Base-by-base conservation (phyloP, 2,329 filamentous ascomycete species). In the Arthroderma uncinatum region DNA sequence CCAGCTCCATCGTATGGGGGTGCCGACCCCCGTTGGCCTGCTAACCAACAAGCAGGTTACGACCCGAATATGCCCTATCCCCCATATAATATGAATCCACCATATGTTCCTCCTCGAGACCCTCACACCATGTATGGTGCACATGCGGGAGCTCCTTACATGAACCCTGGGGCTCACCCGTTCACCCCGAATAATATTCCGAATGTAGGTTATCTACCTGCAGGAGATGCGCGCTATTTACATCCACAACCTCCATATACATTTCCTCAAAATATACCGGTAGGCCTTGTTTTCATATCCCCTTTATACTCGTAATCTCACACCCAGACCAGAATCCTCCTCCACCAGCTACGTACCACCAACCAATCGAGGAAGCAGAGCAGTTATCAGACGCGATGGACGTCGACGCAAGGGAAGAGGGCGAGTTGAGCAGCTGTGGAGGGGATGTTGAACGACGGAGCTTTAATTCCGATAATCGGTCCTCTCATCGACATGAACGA, bases 391-490 rank as follows among this genome's bases (percentile, higher is more conserved):
- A 59, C 30, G 65, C 68, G 14, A 65, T 68, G 30, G 62, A 69
- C 53, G 68, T 76, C 48, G 69, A 69, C 56, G 77, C 79, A 57
- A 73, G 73, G 57, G 87, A 93, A 65, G 88, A 94, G 64, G 87
- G 86, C 14, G 89, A 94, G 68, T 69, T 93, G 30, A 87, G 82
- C 61, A 88, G 92, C 64, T 80, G 78, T 16, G 83, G 85, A 63
- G 56, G 34, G 28, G 58, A 42, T 12, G 44, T 34, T 25, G 37
- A 57, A 19, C 36, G 42, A 58, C 42, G 23, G 12, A 54, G 34
- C 33, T 53, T 30, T 50, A 56, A 30, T 12, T n/a, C 42, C 7
- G 56, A 57, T 40, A 53, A 30, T 37, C 34, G 34, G 10, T 2
- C 34, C 34, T 4, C 12, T n/a, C 34, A 37, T 5, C 14, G 4